These are phyloP conservation scores for Sporisorium iseilematis-ciliati DNA, from an alignment of 1,284 basidiomycete species.

Conservation along the genomic window DNA sequence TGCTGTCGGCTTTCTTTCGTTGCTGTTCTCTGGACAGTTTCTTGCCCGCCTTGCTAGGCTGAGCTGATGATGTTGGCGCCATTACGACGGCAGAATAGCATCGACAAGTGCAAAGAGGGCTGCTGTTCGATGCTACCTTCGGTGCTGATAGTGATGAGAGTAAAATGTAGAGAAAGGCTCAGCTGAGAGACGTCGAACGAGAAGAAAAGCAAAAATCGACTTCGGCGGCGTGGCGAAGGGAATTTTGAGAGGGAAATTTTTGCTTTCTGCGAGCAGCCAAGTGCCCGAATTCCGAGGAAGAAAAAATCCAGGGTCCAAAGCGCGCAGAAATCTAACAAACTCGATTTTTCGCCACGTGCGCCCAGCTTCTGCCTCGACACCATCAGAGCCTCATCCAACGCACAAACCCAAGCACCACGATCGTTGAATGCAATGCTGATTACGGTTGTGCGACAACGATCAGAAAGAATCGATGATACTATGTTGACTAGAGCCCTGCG, in stretches of 20 bases:
- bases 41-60: slow-evolving; percentile 37
- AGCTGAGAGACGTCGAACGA: background rate
- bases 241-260: slow-evolving; percentile 41
- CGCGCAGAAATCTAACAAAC: background rate
- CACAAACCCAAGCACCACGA: slow-evolving; percentile 3
- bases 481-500: slow-evolving; percentile 20
- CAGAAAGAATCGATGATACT: background rate
- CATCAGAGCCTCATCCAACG: background rate
- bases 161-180: background rate
- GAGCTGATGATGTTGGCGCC: slow-evolving; percentile 30
- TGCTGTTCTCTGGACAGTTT: slow-evolving; percentile 50
- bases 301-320: slow-evolving; percentile 11
- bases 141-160: background rate
- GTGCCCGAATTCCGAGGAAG: slow-evolving; percentile 25
- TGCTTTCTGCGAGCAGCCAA: background rate
- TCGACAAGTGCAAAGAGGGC: background rate
- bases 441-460: background rate
- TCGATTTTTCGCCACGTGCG: background rate
- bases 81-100: slow-evolving; percentile 14
- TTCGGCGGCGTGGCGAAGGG: slow-evolving; percentile 12
- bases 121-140: background rate
- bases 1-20: slow-evolving; percentile 44
- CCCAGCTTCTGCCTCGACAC: background rate
- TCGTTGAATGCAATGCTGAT: background rate
- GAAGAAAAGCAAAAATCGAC: slow-evolving; percentile 1